Base-by-base conservation (phyloP, 176 grass and related monocot species). In the Tuctoria greenei region DNA sequence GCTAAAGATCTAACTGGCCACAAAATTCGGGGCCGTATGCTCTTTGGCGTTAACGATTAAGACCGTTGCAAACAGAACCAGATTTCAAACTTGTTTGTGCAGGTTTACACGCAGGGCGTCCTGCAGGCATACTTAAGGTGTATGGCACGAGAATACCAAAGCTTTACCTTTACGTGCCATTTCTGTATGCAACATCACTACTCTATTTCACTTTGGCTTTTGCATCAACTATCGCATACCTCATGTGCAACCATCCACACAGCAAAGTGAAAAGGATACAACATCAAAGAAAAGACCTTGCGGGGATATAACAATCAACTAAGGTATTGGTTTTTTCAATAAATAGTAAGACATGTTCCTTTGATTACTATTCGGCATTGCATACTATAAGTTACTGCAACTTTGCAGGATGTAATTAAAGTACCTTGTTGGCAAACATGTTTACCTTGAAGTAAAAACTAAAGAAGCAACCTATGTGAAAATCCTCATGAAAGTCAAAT, bases 311-410 rank as follows among this genome's bases (percentile, higher is more conserved):
- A 24, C 21, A 10, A 58, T 76, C 56, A n/a, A n/a, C n/a, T 49
- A 56, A 70, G 42, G 28, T 84, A 69, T 79, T 31, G 62, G 8
- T 56, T 64, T 84, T 4, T 71, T 75, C 41, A 39, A 84, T 84
- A 88, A 88, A 80, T 80, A 88, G 37, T 84, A 64, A 64, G 77
- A 64, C 80, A 75, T 88, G 84, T 59, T 72, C 64, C 63, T 78
- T 79, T 64, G 38, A 57, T 18, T 67, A 64, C 74, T 69, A 54
- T 88, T 79, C 42, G 50, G 43, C 67, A 88, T 80, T 41, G 64
- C 76, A 84, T 80, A 58, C 86, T 84, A 75, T 84, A 88, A 80
- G 27, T 79, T 79, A 65, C 76, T 88, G 70, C 71, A 88, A 71
- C 86, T 88, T 80, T 74, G 76, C 81, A 88, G 64, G 43, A 80